These are phyloP conservation scores for Calonectria hawksworthii DNA, from an alignment of 2,329 filamentous ascomycete species.

Conservation along the genomic window DNA sequence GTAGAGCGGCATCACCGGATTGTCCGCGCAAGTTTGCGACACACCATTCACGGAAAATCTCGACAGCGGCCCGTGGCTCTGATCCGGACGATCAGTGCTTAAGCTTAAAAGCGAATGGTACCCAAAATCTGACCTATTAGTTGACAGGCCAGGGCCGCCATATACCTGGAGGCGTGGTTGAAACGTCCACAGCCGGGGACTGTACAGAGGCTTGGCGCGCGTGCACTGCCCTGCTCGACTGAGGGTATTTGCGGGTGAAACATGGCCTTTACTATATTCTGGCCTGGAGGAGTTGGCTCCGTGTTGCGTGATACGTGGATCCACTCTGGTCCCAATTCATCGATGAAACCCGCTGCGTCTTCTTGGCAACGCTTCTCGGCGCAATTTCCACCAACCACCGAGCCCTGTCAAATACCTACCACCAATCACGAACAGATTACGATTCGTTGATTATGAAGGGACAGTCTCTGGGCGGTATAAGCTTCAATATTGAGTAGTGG, in stretches of 20 bases:
- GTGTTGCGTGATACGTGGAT: not conserved
- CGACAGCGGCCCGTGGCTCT: not conserved
- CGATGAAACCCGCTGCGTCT: not conserved
- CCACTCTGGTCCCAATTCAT: not conserved
- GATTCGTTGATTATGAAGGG: no score
- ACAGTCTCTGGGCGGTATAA: not conserved
- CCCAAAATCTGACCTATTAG: not conserved
- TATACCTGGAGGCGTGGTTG: not conserved
- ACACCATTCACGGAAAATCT: not conserved
- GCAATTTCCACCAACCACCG: not conserved
- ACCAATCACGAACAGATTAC: not conserved
- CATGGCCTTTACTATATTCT: not conserved
- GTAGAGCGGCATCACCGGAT: not conserved
- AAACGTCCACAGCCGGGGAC: not conserved
- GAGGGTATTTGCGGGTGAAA: not conserved
- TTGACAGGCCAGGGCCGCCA: no score
- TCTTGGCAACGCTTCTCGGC: not conserved
- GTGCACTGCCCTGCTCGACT: not conserved
- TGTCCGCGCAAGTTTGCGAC: not conserved
- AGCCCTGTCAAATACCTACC: not conserved
- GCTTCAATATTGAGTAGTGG: slow-evolving; percentile 8
- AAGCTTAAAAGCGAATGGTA: not conserved
- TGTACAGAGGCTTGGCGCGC: not conserved
- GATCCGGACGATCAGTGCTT: not conserved
- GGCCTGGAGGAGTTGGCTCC: not conserved